A percentile compares a stretch with the other conserved stretches of the same genome.
These are phyloP conservation scores for Neocatenulostroma microsporum DNA, from an alignment of 2,329 filamentous ascomycete species.

Conservation along the genomic window DNA sequence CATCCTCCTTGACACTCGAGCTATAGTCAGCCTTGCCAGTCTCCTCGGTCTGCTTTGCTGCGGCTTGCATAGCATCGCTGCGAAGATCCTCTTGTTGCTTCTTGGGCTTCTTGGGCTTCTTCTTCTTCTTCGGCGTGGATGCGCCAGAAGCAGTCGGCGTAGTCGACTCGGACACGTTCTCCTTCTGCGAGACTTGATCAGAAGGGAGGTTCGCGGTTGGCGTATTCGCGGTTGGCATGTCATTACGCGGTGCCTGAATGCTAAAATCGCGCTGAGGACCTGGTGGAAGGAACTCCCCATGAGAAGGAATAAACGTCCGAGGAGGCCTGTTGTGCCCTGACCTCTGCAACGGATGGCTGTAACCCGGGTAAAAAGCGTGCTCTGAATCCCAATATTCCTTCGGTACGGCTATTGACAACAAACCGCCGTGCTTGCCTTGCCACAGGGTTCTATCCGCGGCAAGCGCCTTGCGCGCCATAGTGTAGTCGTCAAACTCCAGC, in stretches of 20 bases:
- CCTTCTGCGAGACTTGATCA: background rate
- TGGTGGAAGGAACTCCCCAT: no score
- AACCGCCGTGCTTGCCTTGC: background rate
- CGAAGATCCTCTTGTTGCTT: constrained; percentile 8
- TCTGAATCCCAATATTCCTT: constrained; percentile 10
- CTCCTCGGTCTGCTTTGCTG: background rate
- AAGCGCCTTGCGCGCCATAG: constrained; percentile 2
- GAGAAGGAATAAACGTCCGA: no score
- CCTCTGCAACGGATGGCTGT: background rate
- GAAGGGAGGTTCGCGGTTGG: background rate
- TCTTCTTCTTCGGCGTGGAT: constrained; percentile 14
- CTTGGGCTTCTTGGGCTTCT: constrained; percentile 9
- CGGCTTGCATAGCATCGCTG: background rate
- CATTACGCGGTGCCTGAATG: background rate
- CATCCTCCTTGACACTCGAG: no score
- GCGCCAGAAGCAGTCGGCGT: constrained; percentile 14
- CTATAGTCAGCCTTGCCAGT: background rate
- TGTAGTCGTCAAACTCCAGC: constrained; percentile 5
- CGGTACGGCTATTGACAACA: constrained; percentile 10
- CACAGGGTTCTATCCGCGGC: background rate
- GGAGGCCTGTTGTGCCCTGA: no score
- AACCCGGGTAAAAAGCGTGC: constrained; percentile 4
- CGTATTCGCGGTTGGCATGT: background rate
- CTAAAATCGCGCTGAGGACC: no score
- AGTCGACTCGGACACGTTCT: constrained; percentile 8